Base-by-base conservation (phyloP, 106 monocot species). In the Apostasia shenzhenica region DNA sequence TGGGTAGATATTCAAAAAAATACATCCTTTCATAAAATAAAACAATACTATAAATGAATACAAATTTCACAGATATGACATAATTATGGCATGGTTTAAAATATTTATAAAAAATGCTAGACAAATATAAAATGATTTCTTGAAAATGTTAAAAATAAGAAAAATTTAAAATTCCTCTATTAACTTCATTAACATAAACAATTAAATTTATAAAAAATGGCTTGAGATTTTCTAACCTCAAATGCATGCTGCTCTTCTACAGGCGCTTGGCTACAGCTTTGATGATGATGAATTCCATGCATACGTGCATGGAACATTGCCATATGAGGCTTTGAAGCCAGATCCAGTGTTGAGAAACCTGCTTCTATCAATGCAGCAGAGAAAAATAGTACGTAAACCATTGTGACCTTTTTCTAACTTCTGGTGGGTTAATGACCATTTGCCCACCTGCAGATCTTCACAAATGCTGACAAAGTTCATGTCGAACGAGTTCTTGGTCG, bases 281-380 rank as follows among this genome's bases (percentile, higher is more conserved):
- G 90, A 90, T 48, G 49, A 91, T 66, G 88, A 94, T 76, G 91
- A 91, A 45, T 94, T 83, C 79, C 94, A 94, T 71, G 82, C 81
- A 0, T 73, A 80, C 66, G 85, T 81, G 56, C 94, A 94, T 69
- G 91, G 94, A 46, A 88, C 50, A 66, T 71, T 94, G 52, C 94
- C 91, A 3, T 94, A 94, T 51, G 88, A 88, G 13, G 81, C 65
- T 4, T 57, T 94, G 75, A 91, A 88, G 57, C 88, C 81, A 53
- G 94, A 94, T 67, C 82, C 76, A 2, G 75, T 91, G 44, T 74
- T 94, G 63, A 91, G 65, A 81, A 85, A 85, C 55, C 71, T 91
- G 38, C 91, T 94, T 39, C 91, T 85, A 59, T 88, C 88, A 1
- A 76, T 88, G 75, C 85, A 91, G 14, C 88, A 91, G 54, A 57